Conservation (phyloP, 495 filamentous ascomycete genomes). For the Friedmanniomyces simplex region DNA sequence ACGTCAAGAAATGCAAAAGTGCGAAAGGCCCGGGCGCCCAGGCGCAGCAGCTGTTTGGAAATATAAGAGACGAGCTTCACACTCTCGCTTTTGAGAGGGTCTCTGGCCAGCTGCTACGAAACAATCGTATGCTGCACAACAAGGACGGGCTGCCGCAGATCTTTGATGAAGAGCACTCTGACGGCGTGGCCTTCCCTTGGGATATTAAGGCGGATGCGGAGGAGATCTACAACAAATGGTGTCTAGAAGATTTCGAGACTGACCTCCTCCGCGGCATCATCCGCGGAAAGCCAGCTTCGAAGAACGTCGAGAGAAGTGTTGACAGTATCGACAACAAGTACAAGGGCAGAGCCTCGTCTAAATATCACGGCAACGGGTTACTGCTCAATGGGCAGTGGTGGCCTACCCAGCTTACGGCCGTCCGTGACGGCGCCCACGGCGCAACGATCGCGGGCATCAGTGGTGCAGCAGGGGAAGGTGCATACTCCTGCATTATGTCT, state of each 20-base stretch:
- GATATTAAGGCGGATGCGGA: conserved; percentile 37
- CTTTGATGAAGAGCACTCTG: conserved; percentile 20
- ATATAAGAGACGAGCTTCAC: conserved; percentile 6
- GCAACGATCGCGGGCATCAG: conserved; percentile 41
- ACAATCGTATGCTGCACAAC: conserved; percentile 31
- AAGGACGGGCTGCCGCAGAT: conserved; percentile 29
- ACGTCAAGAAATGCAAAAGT: not conserved
- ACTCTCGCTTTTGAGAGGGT: conserved; percentile 6
- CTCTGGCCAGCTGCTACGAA: conserved; percentile 3
- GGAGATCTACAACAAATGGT: conserved; percentile 35
- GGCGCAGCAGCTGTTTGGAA: not conserved
- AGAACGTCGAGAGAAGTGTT: not conserved
- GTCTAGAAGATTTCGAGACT: conserved; percentile 31
- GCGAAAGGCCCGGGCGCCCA: not conserved
- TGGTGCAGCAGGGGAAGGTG: conserved; percentile 29
- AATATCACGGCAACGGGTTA: conserved; percentile 36
- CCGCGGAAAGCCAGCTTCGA: conserved; percentile 1
- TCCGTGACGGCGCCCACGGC: conserved; percentile 50
- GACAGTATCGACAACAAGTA: conserved; percentile 19
- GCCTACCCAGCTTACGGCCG: conserved; percentile 41
- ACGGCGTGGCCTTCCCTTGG: conserved; percentile 27
- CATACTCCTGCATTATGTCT: conserved; percentile 37
- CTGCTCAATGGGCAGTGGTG: conserved; percentile 49
- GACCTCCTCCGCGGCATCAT: conserved; percentile 42
- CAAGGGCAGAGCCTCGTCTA: conserved; percentile 25